Evolutionary conservation across 1,139 yeast genomes (phyloP).

Genomic region (Hyphopichia fennica): DNA sequence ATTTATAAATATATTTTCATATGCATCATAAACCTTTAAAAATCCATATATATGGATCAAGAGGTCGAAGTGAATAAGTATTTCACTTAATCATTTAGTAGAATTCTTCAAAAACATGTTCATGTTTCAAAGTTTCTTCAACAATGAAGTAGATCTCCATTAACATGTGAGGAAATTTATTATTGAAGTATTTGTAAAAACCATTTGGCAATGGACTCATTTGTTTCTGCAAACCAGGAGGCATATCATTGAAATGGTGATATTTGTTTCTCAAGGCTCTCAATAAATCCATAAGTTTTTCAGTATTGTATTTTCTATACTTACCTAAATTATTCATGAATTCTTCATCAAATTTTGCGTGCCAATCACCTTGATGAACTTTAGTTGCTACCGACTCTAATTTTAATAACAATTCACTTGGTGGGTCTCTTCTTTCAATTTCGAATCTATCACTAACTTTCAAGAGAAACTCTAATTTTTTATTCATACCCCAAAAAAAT

Average conservation of each 20-base stretch:
- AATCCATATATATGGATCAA: background rate
- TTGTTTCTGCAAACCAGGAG: slow-evolving; percentile 52
- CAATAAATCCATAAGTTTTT: slow-evolving; percentile 76
- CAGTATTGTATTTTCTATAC: slow-evolving; percentile 82
- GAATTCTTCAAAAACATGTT: slow-evolving; percentile 59
- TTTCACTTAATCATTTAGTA: slow-evolving; percentile 20
- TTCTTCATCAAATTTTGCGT: slow-evolving; percentile 60
- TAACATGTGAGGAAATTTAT: slow-evolving; percentile 73
- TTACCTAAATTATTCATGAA: slow-evolving; percentile 85
- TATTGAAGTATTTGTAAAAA: slow-evolving; percentile 72
- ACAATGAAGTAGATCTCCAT: slow-evolving; percentile 75
- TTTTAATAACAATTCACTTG: slow-evolving; percentile 59
- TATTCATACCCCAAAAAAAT: slow-evolving; percentile 76
- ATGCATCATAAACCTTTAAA: slow-evolving; percentile 4
- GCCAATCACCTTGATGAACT: slow-evolving; percentile 77
- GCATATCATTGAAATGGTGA: slow-evolving; percentile 91
- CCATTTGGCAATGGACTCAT: slow-evolving; percentile 87
- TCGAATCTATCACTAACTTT: slow-evolving; percentile 92
- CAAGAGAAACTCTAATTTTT: slow-evolving; percentile 76
- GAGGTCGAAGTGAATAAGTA: background rate
- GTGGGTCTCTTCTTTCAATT: slow-evolving; percentile 83
- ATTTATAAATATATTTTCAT: slow-evolving; percentile 3
- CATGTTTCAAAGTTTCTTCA: slow-evolving; percentile 54
- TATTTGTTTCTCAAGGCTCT: slow-evolving; percentile 90
- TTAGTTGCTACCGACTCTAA: slow-evolving; percentile 57